A percentile compares a stretch with the other conserved stretches of the same genome.
Evolutionary conservation across 1,284 basidiomycete genomes (phyloP).

Genomic region (Cutaneotrichosporon sp.): DNA sequence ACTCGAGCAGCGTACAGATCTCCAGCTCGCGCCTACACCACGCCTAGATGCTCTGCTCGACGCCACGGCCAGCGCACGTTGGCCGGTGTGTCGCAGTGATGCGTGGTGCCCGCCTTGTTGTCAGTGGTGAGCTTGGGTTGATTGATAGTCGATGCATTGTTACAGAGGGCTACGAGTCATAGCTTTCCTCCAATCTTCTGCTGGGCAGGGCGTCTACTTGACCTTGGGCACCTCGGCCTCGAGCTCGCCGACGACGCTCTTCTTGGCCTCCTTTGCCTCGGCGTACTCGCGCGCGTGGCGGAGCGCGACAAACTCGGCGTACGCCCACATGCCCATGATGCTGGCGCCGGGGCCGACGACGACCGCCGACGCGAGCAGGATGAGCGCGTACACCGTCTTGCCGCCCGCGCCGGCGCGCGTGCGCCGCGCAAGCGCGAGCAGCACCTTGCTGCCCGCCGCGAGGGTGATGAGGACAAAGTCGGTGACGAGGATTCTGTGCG

Average conservation of each 20-base stretch:
- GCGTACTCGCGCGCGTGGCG: slow-evolving; percentile 9
- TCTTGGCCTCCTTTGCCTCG: slow-evolving; percentile 13
- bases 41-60: no score
- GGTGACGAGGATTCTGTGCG: slow-evolving; percentile 11
- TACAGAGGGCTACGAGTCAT: no score
- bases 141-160: no score
- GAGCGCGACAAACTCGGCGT: slow-evolving; percentile 17
- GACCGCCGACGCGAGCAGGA: not conserved
- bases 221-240: not conserved
- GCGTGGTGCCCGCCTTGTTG: no score
- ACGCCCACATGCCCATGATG: slow-evolving; percentile 20
- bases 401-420: slow-evolving; percentile 1
- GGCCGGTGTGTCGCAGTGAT: no score
- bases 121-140: no score
- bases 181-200: no score
- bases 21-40: no score
- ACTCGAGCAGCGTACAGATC: no score
- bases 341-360: slow-evolving; percentile 19
- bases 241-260: not conserved
- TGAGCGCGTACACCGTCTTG: not conserved
- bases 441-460: slow-evolving; percentile 8
- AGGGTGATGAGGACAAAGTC: slow-evolving; percentile 16
- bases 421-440: slow-evolving; percentile 13
- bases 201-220: not conserved
- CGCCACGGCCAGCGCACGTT: no score